These are phyloP conservation scores for Castanea crenata DNA, from an alignment of 306 rosid species.

Conservation along the genomic window DNA sequence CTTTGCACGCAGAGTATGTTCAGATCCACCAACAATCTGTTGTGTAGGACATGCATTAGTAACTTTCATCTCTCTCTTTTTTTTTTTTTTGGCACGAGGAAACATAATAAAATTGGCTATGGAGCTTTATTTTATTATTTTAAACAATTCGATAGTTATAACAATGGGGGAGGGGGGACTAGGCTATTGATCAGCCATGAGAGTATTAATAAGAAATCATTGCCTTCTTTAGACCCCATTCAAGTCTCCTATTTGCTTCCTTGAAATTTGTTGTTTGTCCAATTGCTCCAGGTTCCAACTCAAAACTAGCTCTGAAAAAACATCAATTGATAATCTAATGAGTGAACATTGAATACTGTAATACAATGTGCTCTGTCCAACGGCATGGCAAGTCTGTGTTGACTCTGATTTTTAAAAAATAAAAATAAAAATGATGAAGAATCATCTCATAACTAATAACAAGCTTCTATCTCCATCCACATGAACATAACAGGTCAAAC, in stretches of 20 bases:
- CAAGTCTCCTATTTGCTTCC: slow-evolving; percentile 73
- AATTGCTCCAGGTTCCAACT: slow-evolving; percentile 69
- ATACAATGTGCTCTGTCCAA: slow-evolving; percentile 2
- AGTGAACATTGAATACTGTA: not conserved
- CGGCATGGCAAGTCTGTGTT: not conserved
- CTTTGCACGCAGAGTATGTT: slow-evolving; percentile 79
- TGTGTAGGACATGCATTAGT: slow-evolving; percentile 37
- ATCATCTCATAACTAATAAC: not conserved
- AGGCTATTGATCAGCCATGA: not conserved
- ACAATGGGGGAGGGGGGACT: not conserved
- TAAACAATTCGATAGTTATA: too few species aligned
- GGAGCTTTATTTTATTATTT: too few species aligned
- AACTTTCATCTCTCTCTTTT: not conserved
- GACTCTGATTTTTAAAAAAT: not conserved
- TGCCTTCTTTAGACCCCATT: slow-evolving; percentile 78
- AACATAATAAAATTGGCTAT: not conserved
- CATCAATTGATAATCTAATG: slow-evolving; percentile 22
- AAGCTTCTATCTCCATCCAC: not conserved
- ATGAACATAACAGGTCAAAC: not conserved
- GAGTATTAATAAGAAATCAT: slow-evolving; percentile 27
- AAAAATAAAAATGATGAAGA: not conserved
- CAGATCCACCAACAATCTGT: slow-evolving; percentile 76
- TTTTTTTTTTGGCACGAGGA: not conserved
- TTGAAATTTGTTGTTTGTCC: slow-evolving; percentile 82
- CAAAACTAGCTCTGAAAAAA: slow-evolving; percentile 74